These are phyloP conservation scores for Auriculariales sp. DNA, from an alignment of 768 basidiomycete species.

Conservation along the genomic window DNA sequence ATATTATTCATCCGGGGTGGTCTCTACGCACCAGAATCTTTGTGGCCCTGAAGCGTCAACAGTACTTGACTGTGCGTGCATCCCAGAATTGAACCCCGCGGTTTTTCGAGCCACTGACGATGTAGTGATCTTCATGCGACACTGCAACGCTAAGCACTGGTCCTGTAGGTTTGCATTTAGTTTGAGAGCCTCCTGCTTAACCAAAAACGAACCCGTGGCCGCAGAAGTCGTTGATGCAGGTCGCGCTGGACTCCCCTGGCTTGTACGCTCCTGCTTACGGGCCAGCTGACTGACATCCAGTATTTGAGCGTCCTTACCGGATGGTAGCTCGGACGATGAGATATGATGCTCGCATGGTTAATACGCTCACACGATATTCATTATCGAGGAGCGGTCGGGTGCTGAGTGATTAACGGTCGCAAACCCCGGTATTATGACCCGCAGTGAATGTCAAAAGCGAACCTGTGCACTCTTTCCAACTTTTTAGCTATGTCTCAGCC, in stretches of 20 bases:
- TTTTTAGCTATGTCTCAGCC: too few species aligned
- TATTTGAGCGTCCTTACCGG: conserved; percentile 30
- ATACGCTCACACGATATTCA: conserved; percentile 30
- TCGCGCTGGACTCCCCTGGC: too few species aligned
- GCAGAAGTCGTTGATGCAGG: conserved; percentile 21
- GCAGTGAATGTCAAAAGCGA: conserved; percentile 27
- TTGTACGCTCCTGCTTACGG: conserved; percentile 1
- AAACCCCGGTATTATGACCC: conserved; percentile 34
- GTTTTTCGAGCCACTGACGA: conserved; percentile 92
- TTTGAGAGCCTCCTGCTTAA: conserved; percentile 22
- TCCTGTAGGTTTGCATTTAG: conserved; percentile 37
- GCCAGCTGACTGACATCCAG: conserved; percentile 31
- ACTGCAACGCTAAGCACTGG: conserved; percentile 66
- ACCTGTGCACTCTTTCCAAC: too few species aligned
- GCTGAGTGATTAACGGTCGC: conserved; percentile 29
- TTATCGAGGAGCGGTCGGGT: conserved; percentile 26
- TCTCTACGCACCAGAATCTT: conserved; percentile 25
- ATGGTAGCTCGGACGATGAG: conserved; percentile 25
- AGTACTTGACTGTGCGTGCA: conserved; percentile 63
- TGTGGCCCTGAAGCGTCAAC: conserved; percentile 79
- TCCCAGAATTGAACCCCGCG: conserved; percentile 94
- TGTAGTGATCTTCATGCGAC: conserved; percentile 85
- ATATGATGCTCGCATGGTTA: conserved; percentile 27
- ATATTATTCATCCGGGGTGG: not conserved
- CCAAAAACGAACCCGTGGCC: conserved; percentile 53